Percentiles rank a stretch among this genome's conserved stretches.
These are phyloP conservation scores for Malassezia restricta DNA, from an alignment of 1,284 basidiomycete genomes.

Conservation along the genomic window DNA sequence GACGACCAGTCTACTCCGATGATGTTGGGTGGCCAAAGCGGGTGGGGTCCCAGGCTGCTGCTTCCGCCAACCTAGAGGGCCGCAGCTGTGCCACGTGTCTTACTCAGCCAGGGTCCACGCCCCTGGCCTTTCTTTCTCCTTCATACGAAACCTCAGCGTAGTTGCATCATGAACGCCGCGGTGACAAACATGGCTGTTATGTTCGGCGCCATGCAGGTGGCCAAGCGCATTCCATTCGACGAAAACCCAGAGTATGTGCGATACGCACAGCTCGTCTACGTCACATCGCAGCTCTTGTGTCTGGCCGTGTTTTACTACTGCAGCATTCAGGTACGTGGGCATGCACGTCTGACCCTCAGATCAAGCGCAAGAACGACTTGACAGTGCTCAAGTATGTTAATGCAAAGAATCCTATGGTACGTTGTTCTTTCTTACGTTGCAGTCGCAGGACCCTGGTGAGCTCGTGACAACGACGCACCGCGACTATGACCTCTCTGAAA, in stretches of 20 bases:
- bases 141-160: too few species aligned
- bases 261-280: slow-evolving; percentile 74
- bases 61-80: not conserved
- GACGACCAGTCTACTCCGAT: slow-evolving; percentile 34
- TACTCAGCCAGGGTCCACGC: not conserved
- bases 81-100: not conserved
- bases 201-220: slow-evolving; percentile 53
- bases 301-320: slow-evolving; percentile 65
- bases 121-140: not conserved
- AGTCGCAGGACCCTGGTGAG: slow-evolving; percentile 59
- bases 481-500: slow-evolving; percentile 83
- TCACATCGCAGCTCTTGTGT: slow-evolving; percentile 60
- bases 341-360: slow-evolving; percentile 38
- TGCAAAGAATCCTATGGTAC: slow-evolving; percentile 46
- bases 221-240: slow-evolving; percentile 79
- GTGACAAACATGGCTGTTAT: slow-evolving; percentile 23
- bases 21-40: not conserved
- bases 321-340: slow-evolving; percentile 46
- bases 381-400: slow-evolving; percentile 79
- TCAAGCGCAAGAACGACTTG: slow-evolving; percentile 87
- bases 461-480: slow-evolving; percentile 80
- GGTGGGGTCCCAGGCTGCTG: not conserved
- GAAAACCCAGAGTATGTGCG: slow-evolving; percentile 63
- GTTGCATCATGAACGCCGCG: slow-evolving; percentile 14
- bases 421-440: not conserved